Base-by-base conservation (phyloP, 345 rosid species). In the Linum lewisii region DNA sequence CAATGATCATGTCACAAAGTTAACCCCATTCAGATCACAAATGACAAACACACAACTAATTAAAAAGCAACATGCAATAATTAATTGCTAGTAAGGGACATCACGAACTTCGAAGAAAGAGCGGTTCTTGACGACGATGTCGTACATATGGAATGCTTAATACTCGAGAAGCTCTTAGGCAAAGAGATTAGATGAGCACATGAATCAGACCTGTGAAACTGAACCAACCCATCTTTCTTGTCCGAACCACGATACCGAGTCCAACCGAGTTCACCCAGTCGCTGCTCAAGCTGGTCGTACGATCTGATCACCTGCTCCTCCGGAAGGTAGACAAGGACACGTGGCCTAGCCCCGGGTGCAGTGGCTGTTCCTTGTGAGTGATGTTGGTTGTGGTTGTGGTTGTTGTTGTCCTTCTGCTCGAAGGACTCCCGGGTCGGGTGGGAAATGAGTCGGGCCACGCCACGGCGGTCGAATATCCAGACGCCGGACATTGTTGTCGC, bases 261-360 rank as follows among this genome's bases (percentile, higher is more conserved):
- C 90, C 90, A 84, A 5, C 90, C 90, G 34, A 84, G 79, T 62
- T 81, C 77, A 1, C 14, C 38, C 50, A 84, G 84, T 24, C 82
- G 68, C 36, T 66, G 78, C 75, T 77, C 86, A 23, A 84, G 84
- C 20, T 77, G 84, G 1, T 24, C 14, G 66, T 77, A 76, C 54
- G 86, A 84, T 23, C 62, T 55, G 63, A 84, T 81, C 19, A 75
- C 81, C 45, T 84, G 84, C 64, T 79, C 72, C n/a, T 82, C 63
- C 0, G 86, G 90, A 14, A 77, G 74, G 66, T 79, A 84, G 51
- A 84, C 86, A 1, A 84, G 84, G 53, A 84, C 78, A 44, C 77
- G 69, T 6, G 90, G 90, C 6, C 90, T 73, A 29, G 90, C 90
- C 19, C 90, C 90, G 0, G 90, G 90, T 0, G 90, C 90, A 0